These are phyloP conservation scores for Isabelozyma heimii DNA, from an alignment of 805 yeast species.

Conservation along the genomic window DNA sequence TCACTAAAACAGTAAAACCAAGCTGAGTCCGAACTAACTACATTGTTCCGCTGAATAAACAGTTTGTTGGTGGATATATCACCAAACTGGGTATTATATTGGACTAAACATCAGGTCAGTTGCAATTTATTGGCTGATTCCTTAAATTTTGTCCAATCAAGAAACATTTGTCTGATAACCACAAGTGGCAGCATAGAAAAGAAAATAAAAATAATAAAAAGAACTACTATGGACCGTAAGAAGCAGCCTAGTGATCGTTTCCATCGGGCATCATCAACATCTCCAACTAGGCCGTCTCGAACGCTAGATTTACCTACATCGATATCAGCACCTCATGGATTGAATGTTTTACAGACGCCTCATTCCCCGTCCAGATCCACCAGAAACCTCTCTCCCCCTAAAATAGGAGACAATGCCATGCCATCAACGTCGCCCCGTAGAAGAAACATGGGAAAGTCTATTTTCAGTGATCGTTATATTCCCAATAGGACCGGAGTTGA, in stretches of 20 bases:
- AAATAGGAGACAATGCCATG: conserved; percentile 23
- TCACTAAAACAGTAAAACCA: background rate
- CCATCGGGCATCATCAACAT: background rate
- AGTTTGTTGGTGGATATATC: background rate
- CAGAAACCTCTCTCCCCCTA: conserved; percentile 35
- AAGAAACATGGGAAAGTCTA: conserved; percentile 43
- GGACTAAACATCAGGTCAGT: background rate
- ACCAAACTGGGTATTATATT: background rate
- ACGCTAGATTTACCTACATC: background rate
- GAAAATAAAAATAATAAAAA: too few relatives aligned
- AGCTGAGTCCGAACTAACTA: background rate
- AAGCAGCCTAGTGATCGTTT: background rate
- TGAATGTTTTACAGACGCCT: conserved; percentile 33
- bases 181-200: background rate
- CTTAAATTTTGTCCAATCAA: background rate
- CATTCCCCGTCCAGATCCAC: conserved; percentile 43
- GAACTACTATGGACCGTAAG: background rate
- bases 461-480: conserved; percentile 81
- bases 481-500: conserved; percentile 87
- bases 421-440: conserved; percentile 48
- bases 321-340: background rate
- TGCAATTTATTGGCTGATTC: background rate
- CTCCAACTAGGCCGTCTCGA: background rate
- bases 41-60: background rate
- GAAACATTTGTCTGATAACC: background rate